Base-by-base conservation (phyloP, 2,329 filamentous ascomycete genomes). In the Ustilaginoidea virens region DNA sequence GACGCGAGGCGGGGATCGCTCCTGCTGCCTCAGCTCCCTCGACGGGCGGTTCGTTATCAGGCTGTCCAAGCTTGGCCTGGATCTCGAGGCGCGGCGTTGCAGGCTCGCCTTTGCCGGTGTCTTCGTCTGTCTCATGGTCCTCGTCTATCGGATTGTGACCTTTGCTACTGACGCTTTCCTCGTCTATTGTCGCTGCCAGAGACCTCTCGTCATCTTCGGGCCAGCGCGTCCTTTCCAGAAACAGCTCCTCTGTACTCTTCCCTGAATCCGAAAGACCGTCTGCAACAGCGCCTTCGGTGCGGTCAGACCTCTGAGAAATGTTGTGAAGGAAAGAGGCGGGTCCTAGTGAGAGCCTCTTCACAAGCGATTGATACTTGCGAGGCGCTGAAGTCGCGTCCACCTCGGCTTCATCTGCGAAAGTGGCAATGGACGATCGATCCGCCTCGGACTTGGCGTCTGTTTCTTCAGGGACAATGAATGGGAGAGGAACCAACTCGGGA, bases 341-440 rank as follows among this genome's bases (percentile, higher is more conserved):
- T 27, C 56, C 51, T 9, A 50, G 52, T 2, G 69, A 71, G 2
- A 69, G 45, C 12, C 61, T 57, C 28, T 63, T 62, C 4, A 57
- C 60, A 12, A 62, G 36, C 4, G 62, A 60, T 10, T 44, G 42
- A 21, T 19, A 21, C 14, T 30, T 33, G 14, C 52, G 49, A 29
- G 46, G 32, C 25, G 38, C 27, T 31, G 39, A 26, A 36, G 46
- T 24, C 30, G 34, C 21, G 7, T 30, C 29, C 14, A 50, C 43
- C n/a, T 63, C 62, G 8, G 63, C 62, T 17, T 74, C 63, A 32
- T 78, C 74, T 11, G 76, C 74, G 41, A 77, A 65, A 0, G 79
- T 79, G 3, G 76, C 80, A 13, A 80, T 60, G 2, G 80, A 80
- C 3, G 76, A 82, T 17, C 63, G 54, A 13, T 66, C 62, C 11